These are phyloP conservation scores for Nasturtium officinale DNA, from an alignment of 345 rosid genomes.

Conservation along the genomic window DNA sequence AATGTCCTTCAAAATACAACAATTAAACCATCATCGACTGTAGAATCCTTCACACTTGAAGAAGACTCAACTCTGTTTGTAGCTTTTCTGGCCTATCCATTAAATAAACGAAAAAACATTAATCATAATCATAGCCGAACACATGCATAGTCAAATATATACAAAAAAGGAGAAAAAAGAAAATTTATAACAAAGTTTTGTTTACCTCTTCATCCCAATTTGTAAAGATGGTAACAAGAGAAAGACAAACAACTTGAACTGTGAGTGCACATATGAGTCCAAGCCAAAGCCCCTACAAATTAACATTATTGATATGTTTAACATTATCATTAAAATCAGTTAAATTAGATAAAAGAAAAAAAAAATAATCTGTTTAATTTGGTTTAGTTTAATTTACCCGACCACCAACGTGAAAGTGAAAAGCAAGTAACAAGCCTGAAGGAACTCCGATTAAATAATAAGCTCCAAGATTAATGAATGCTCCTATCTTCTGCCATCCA, in stretches of 20 bases:
- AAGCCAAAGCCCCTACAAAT: slow-evolving; percentile 42
- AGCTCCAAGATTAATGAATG: slow-evolving; percentile 48
- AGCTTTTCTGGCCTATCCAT: slow-evolving; percentile 38
- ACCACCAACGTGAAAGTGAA: slow-evolving; percentile 29
- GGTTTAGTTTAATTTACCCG: slow-evolving; percentile 26
- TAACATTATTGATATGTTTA: background rate
- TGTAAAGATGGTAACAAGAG: slow-evolving; percentile 27
- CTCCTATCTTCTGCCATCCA: slow-evolving; percentile 56
- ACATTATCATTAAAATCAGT: background rate
- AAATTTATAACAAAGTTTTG: background rate
- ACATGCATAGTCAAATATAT: background rate
- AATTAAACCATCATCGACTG: background rate
- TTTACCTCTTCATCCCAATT: slow-evolving; percentile 45
- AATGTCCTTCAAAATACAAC: slow-evolving; percentile 20
- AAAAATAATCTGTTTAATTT: background rate
- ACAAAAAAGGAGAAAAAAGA: background rate
- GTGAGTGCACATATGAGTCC: slow-evolving; percentile 55
- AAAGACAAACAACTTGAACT: slow-evolving; percentile 44
- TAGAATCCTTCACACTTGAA: slow-evolving; percentile 7
- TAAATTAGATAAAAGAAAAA: too few species aligned
- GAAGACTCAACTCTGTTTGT: slow-evolving; percentile 34
- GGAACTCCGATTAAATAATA: slow-evolving; percentile 52
- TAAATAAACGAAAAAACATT: background rate
- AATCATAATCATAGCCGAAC: background rate
- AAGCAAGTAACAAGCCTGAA: slow-evolving; percentile 30